Conservation (phyloP, 768 basidiomycete genomes). For the Boletellus ananas region DNA sequence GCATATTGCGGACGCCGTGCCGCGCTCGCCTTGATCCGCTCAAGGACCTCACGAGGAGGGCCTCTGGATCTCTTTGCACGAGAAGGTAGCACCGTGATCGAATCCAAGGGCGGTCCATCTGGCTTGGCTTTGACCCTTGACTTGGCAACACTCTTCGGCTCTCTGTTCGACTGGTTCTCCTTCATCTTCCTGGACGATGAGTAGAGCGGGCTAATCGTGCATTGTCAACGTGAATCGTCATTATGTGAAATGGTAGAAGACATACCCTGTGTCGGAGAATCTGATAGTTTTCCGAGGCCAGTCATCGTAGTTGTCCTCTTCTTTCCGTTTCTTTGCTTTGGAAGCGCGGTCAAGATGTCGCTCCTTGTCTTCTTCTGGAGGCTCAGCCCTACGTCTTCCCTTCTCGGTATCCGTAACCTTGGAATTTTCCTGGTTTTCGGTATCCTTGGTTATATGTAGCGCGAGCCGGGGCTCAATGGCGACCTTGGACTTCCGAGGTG, state of each 20-base stretch:
- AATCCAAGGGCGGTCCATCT: neutral
- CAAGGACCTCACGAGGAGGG: constrained; percentile 38
- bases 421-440: neutral
- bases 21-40: constrained; percentile 34
- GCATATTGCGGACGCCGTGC: constrained; percentile 13
- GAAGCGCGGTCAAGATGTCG: neutral
- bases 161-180: constrained; percentile 26
- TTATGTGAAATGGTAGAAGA: neutral
- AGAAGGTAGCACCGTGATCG: neutral
- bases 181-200: constrained; percentile 32
- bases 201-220: constrained; percentile 3
- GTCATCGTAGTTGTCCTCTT: constrained; percentile 20
- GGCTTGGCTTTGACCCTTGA: neutral
- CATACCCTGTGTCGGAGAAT: constrained; percentile 15
- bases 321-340: constrained; percentile 19
- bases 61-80: constrained; percentile 28
- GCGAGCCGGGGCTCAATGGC: neutral
- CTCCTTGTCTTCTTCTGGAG: neutral
- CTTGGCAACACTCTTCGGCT: neutral
- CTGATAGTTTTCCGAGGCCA: constrained; percentile 22
- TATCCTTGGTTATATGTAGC: neutral
- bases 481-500: neutral
- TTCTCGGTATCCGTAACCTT: neutral
- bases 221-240: neutral
- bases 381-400: neutral